Base-by-base conservation (phyloP, 2,329 filamentous ascomycete genomes). In the Coniella vitis region DNA sequence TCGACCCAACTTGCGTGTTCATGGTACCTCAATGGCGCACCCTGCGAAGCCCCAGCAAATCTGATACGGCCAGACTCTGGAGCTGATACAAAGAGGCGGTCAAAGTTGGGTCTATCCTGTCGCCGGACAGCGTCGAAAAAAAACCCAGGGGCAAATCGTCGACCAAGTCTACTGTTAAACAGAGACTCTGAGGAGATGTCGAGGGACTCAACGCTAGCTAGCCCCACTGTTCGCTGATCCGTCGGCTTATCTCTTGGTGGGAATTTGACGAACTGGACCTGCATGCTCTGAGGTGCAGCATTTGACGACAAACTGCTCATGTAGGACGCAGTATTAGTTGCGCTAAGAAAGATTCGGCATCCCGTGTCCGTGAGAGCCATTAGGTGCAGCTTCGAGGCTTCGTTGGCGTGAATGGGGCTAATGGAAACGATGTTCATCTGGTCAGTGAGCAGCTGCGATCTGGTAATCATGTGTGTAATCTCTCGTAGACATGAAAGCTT, bases 211-310 rank as follows among this genome's bases (percentile, higher is more conserved):
- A 76, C 72, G 54, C 53, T 62, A 48, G 57, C 65, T 54, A 56
- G 66, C 51, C 66, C 69, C 35, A 71, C 65, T 16, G 43, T 48
- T 13, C 40, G 38, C 12, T 20, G 36, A 12, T 21, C 16, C 8
- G 31, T 36, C 16, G 37, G 31, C n/a, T 47, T 29, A n/a, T 17
- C 25, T n/a, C 48, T 47, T 0, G 93, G 93, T 1, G 94, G 93
- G 51, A 95, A 95, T 62, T 93, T 94, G 66, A 98, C 88, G 61
- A 95, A 93, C 58, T 94, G 86, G n/a, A 96, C 83, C 65, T 96
- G 90, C 89, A 98, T 96, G 67, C 89, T 96, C 58, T 87, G 90
- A 1, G 93, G 90, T 0, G 87, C 83, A 50, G 74, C 65, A 51
- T 75, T 83, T 7, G 79, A 75, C 17, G 78, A 74, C 19, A 78